Percentiles rank a stretch among this genome's conserved stretches.
Evolutionary conservation across 2,329 filamentous ascomycete species (phyloP).

Genomic region (Fusarium sp.): DNA sequence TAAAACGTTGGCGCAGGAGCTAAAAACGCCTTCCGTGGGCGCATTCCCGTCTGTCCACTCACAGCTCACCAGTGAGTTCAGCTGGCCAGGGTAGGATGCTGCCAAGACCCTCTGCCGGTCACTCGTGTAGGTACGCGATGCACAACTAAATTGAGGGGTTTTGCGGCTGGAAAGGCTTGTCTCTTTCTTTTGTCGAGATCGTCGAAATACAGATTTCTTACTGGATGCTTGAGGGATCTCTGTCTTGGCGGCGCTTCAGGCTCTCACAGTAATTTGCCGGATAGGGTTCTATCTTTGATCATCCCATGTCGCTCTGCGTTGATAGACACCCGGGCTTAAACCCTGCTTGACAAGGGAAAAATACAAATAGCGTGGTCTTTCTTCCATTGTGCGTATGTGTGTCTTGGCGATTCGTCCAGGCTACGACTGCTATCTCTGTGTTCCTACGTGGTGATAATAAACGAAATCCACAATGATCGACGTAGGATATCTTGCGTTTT

Average conservation of each 20-base stretch:
- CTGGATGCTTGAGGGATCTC: not conserved
- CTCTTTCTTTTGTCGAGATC: constrained; percentile 1
- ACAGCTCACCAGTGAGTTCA: constrained; percentile 27
- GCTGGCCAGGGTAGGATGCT: constrained; percentile 24
- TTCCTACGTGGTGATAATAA: not conserved
- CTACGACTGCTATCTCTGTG: not conserved
- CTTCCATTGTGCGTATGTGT: not conserved
- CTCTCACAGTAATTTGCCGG: not conserved
- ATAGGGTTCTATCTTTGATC: not conserved
- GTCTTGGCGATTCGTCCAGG: not conserved
- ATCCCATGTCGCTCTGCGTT: not conserved
- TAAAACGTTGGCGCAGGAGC: constrained; percentile 26
- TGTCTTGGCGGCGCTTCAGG: constrained; percentile 7
- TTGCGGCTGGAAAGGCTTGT: constrained; percentile 8
- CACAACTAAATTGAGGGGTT: constrained; percentile 7
- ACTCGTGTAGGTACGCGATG: not conserved
- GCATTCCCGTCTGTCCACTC: constrained; percentile 12
- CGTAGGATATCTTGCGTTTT: constrained; percentile 15
- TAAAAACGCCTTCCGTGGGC: constrained; percentile 16
- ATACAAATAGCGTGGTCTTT: not conserved
- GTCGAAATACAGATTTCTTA: not conserved
- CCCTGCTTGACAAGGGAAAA: not conserved
- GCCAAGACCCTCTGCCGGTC: constrained; percentile 5
- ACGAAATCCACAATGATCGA: constrained; percentile 17
- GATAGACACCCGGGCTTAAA: not conserved